Conservation (phyloP, 345 rosid genomes). For the Brassica cretica region DNA sequence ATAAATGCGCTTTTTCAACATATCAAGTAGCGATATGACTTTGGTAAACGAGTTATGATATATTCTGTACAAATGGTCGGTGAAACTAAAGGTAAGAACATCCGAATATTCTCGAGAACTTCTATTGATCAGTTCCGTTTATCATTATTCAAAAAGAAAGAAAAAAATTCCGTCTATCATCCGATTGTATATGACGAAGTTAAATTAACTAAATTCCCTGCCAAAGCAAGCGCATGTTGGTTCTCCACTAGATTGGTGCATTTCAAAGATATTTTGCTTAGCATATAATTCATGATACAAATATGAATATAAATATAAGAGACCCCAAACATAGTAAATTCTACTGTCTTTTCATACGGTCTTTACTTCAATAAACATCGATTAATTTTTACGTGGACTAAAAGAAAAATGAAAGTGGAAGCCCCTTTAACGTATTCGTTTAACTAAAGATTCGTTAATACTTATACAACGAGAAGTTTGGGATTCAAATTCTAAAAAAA, state of each 20-base stretch:
- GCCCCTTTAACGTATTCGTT: too few relatives aligned
- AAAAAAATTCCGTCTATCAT: background rate
- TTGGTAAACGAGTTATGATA: slow-evolving; percentile 24
- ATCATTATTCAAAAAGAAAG: background rate
- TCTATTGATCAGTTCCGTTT: background rate
- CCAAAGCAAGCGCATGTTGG: slow-evolving; percentile 32
- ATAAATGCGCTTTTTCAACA: background rate
- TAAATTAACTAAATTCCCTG: slow-evolving; percentile 1
- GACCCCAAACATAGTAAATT: background rate
- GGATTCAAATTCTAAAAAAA: too few relatives aligned
- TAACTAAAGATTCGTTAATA: too few relatives aligned
- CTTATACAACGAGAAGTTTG: too few relatives aligned
- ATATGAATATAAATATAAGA: background rate
- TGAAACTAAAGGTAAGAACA: slow-evolving; percentile 23
- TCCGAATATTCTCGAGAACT: slow-evolving; percentile 30
- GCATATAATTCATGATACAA: background rate
- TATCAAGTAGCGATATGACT: slow-evolving; percentile 9
- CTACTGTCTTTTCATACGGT: background rate
- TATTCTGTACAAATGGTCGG: slow-evolving; percentile 18
- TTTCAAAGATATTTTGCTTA: background rate
- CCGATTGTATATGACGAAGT: background rate
- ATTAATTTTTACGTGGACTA: background rate
- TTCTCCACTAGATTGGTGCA: slow-evolving; percentile 37
- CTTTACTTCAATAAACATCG: background rate
- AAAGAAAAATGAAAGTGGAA: background rate